phyloP scores from a whole-genome alignment of 805 yeast species.

The Crinitomyces ghanaensis region DNA sequence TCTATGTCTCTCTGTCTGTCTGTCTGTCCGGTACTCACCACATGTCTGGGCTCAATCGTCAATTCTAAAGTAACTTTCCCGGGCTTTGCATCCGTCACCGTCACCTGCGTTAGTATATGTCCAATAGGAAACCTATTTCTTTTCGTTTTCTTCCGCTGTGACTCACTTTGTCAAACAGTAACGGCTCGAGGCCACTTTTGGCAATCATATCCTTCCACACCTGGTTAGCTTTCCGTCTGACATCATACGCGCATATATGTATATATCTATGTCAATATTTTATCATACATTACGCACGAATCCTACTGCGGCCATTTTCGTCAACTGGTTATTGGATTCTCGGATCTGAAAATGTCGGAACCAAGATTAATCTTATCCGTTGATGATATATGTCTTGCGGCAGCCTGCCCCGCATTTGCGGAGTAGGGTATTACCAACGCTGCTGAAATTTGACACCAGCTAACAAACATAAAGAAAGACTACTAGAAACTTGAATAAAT shows the following conservation, averaged over 20 bases:
- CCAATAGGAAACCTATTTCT: constrained; percentile 1
- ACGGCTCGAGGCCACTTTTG: constrained; percentile 24
- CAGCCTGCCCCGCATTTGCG: too few relatives aligned
- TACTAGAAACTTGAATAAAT: too few relatives aligned
- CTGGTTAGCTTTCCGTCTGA: constrained; percentile 3
- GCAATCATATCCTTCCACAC: constrained; percentile 23
- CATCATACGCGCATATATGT: background rate
- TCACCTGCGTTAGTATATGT: constrained; percentile 16
- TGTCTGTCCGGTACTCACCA: constrained; percentile 15
- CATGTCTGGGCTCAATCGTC: constrained; percentile 25
- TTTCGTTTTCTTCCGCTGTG: background rate
- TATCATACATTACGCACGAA: constrained; percentile 5
- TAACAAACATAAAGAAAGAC: too few relatives aligned
- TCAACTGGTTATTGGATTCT: too few relatives aligned
- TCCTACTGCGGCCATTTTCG: constrained; percentile 5
- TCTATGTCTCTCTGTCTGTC: background rate
- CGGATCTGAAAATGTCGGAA: too few relatives aligned
- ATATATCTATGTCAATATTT: background rate
- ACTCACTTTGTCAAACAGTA: constrained; percentile 19
- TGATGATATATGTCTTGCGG: too few relatives aligned
- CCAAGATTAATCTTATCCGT: too few relatives aligned
- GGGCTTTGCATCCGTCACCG: constrained; percentile 21
- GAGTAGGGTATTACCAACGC: too few relatives aligned
- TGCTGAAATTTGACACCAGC: too few relatives aligned
- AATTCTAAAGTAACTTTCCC: constrained; percentile 26